Percentiles rank a stretch among this genome's conserved stretches.
Evolutionary conservation across 1,284 basidiomycete genomes (phyloP).

Genomic region (Ceratobasidium sp.): DNA sequence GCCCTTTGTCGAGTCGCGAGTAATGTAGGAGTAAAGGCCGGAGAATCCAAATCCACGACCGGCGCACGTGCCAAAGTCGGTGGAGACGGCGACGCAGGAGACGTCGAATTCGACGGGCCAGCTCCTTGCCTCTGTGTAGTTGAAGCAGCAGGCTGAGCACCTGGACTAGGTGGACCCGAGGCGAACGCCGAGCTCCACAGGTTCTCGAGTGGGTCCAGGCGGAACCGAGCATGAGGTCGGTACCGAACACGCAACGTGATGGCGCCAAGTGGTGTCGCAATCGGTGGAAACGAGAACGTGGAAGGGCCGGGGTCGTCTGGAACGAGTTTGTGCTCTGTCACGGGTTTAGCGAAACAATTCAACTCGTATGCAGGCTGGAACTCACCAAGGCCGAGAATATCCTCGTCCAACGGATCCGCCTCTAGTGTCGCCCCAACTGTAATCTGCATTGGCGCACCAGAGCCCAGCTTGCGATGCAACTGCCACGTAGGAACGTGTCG

Average conservation of each 20-base stretch:
- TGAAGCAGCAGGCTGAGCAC: neutral
- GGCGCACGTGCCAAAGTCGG: conserved; percentile 6
- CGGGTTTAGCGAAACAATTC: neutral
- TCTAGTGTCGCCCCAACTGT: conserved; percentile 36
- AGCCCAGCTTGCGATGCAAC: conserved; percentile 71
- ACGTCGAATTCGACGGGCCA: neutral
- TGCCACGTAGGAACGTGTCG: conserved; percentile 80
- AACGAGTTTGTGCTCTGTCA: conserved; percentile 61
- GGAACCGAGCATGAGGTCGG: conserved; percentile 74
- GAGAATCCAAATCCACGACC: conserved; percentile 55
- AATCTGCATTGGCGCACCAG: conserved; percentile 48
- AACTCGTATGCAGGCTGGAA: conserved; percentile 28
- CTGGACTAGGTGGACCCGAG: conserved; percentile 23
- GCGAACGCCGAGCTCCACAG: conserved; percentile 75
- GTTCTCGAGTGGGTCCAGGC: conserved; percentile 79
- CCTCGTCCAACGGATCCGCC: conserved; percentile 33
- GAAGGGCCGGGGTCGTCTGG: conserved; percentile 59
- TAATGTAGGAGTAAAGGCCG: conserved; percentile 74
- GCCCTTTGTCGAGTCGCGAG: conserved; percentile 61
- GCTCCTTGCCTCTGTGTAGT: neutral
- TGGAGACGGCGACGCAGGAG: conserved; percentile 61
- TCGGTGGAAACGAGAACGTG: conserved; percentile 69
- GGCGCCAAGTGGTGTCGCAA: conserved; percentile 76
- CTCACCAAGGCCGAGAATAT: conserved; percentile 47
- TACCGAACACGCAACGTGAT: conserved; percentile 73